Percentiles rank a stretch among this genome's conserved stretches.
Conservation (phyloP, 2,329 filamentous ascomycete species). For the Zasmidium angulare region DNA sequence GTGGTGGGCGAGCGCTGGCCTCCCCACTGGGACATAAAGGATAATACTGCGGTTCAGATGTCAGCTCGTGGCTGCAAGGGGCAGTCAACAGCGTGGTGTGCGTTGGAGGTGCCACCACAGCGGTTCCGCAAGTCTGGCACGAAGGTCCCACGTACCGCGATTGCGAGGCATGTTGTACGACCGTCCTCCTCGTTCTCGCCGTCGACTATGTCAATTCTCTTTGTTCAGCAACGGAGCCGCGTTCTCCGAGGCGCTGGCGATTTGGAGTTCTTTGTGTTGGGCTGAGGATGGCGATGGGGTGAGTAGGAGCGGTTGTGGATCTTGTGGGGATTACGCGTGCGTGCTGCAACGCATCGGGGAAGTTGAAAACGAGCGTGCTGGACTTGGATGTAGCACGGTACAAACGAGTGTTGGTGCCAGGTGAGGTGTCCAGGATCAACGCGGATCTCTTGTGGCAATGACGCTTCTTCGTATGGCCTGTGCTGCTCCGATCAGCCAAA, state of each 20-base stretch:
- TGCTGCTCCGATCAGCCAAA: neutral
- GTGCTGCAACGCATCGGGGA: neutral
- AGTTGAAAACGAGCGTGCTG: neutral
- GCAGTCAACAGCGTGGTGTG: neutral
- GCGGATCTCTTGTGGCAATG: neutral
- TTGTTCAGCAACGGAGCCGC: constrained; percentile 2
- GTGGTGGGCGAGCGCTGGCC: constrained; percentile 37
- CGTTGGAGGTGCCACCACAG: neutral
- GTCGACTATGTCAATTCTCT: constrained; percentile 1
- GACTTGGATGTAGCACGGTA: neutral
- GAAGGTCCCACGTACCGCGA: constrained; percentile 30
- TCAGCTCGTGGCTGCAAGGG: constrained; percentile 1
- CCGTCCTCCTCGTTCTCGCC: constrained; percentile 8
- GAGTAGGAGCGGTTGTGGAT: neutral
- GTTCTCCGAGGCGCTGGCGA: neutral
- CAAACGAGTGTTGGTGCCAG: neutral
- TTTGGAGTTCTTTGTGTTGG: neutral
- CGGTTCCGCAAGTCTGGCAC: constrained; percentile 12
- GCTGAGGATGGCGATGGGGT: neutral
- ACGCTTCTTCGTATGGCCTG: neutral
- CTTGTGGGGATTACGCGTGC: neutral
- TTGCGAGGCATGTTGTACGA: constrained; percentile 37
- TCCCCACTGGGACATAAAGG: constrained; percentile 83
- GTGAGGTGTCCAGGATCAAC: neutral
- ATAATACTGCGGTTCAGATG: constrained; percentile 63